phyloP scores from a whole-genome alignment of 2,329 filamentous ascomycete genomes.

The Aspergillus bombycis region DNA sequence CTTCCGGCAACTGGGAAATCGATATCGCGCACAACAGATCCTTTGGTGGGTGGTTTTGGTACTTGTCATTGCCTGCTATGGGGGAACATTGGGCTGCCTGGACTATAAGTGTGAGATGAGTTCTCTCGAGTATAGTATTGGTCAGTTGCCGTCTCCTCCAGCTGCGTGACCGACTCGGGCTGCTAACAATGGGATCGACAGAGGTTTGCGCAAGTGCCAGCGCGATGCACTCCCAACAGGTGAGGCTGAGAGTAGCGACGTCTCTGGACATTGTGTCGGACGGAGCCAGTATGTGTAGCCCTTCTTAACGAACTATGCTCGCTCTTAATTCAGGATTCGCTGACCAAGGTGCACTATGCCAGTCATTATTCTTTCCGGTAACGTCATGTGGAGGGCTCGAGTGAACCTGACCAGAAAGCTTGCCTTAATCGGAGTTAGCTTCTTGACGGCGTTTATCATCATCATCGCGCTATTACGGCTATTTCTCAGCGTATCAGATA shows the following conservation, averaged over 20 bases:
- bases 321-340: neutral
- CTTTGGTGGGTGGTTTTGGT: conserved; percentile 9
- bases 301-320: no score
- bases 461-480: conserved; percentile 6
- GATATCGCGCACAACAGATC: conserved; percentile 5
- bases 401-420: conserved; percentile 2
- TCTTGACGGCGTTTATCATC: conserved; percentile 13
- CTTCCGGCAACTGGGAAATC: conserved; percentile 7
- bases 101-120: conserved; percentile 8
- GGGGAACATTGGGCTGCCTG: neutral
- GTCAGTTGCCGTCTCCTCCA: neutral
- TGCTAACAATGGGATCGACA: neutral
- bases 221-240: neutral
- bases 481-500: neutral
- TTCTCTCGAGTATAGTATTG: neutral
- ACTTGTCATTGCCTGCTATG: neutral
- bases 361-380: conserved; percentile 11
- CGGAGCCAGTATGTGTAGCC: conserved; percentile 7
- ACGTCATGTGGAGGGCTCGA: conserved; percentile 7
- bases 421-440: conserved; percentile 9
- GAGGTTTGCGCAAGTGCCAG: neutral
- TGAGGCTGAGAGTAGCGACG: conserved; percentile 4
- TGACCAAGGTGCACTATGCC: neutral
- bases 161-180: neutral
- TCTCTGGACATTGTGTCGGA: conserved; percentile 10